These are phyloP conservation scores for Aspergillus puulaauensis DNA, from an alignment of 2,329 filamentous ascomycete species.

Conservation along the genomic window DNA sequence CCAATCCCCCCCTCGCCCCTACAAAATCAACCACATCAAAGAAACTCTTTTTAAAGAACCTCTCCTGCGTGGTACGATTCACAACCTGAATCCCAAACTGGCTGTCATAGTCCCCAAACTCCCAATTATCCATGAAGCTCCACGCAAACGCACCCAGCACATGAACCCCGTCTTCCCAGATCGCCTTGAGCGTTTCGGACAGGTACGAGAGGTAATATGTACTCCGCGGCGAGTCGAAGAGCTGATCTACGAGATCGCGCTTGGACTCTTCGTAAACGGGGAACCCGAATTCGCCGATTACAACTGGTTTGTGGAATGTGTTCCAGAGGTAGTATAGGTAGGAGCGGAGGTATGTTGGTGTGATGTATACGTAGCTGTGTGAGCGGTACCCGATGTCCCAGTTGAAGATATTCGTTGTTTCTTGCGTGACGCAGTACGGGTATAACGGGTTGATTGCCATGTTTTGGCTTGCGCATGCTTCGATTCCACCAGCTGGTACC, in stretches of 20 bases:
- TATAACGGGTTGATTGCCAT: slow-evolving; percentile 39
- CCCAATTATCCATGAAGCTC: slow-evolving; percentile 55
- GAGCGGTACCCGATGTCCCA: slow-evolving; percentile 62
- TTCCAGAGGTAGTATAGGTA: slow-evolving; percentile 62
- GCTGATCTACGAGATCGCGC: slow-evolving; percentile 48
- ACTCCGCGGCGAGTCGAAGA: slow-evolving; percentile 55
- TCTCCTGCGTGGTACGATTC: slow-evolving; percentile 50
- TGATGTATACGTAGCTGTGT: slow-evolving; percentile 58
- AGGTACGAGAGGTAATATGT: slow-evolving; percentile 57
- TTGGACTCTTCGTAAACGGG: slow-evolving; percentile 49
- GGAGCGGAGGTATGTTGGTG: slow-evolving; percentile 45
- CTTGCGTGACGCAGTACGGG: slow-evolving; percentile 55
- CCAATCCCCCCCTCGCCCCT: not conserved
- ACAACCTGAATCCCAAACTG: slow-evolving; percentile 60
- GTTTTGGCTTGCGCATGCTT: slow-evolving; percentile 48
- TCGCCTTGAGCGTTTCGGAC: slow-evolving; percentile 55
- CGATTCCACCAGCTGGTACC: slow-evolving; percentile 47
- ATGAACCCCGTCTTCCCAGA: slow-evolving; percentile 57
- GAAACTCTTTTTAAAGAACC: slow-evolving; percentile 58
- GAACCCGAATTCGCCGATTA: slow-evolving; percentile 58
- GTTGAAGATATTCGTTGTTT: slow-evolving; percentile 48
- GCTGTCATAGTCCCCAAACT: slow-evolving; percentile 52
- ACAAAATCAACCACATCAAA: slow-evolving; percentile 57
- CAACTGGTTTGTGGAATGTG: slow-evolving; percentile 52
- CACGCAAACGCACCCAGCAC: slow-evolving; percentile 57